Evolutionary conservation across 306 rosid species (phyloP), one percentile per base, ranked within the genome.

Genomic region (Castanea sativa): DNA sequence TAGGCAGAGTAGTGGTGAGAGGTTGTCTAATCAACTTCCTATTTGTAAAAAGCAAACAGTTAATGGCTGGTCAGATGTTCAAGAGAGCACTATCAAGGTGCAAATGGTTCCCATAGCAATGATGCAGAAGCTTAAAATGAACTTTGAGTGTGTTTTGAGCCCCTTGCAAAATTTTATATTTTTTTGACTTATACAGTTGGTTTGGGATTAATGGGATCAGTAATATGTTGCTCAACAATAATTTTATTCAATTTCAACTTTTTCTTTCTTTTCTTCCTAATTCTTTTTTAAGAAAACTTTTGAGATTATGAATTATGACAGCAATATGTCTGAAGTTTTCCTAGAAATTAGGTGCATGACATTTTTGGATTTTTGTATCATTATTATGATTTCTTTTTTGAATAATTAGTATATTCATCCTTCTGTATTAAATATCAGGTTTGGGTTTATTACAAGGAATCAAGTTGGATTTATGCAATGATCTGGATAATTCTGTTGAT

Each of bases 381-480:
- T n/a, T 57, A 12, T 53, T 19, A 53, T 72, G 69, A 61, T 20
- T 80, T 67, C 72, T 56, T 58, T n/a, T 78, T 82, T 74, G 63
- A 72, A 3, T 55, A 78, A 77, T 23, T 51, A 58, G 43, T 14
- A 18, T 56, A 25, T 78, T 64, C 52, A 76, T 65, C 60, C 69
- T 73, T 51, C 57, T 49, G 27, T 51, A 16, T 69, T 52, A 76
- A 77, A 82, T 84, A 67, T 63, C 89, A 94, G 98, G 93, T 88
- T 49, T 94, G 98, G 98, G 89, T 94, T 51, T 86, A 85, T 69
- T 92, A 94, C 85, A 92, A 90, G 83, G 96, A 91, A 86, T 86
- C 89, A 67, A 80, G 86, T 21, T 92, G 91, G 92, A 72, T 88
- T 78, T 77, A 38, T 57, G 89, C 91, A 27, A 77, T 85, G 75